Conservation (phyloP, 805 yeast genomes). For the Teunomyces aglyptinius region DNA sequence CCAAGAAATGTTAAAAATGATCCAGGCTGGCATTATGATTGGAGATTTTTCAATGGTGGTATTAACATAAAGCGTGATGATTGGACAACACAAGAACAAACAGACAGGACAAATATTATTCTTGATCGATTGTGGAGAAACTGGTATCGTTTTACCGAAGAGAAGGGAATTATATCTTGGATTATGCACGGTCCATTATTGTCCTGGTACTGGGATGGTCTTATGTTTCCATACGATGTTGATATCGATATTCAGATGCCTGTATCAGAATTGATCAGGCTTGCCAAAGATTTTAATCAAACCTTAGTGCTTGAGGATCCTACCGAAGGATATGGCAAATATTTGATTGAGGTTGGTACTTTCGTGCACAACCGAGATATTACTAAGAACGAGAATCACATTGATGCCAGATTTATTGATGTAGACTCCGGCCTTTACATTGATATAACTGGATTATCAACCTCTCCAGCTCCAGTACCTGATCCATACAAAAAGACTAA, state of each 20-base stretch:
- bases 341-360: constrained; percentile 38
- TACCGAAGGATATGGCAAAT: constrained; percentile 56
- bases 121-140: constrained; percentile 21
- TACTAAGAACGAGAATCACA: constrained; percentile 36
- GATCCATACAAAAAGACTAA: constrained; percentile 12
- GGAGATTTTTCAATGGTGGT: constrained; percentile 26
- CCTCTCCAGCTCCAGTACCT: constrained; percentile 31
- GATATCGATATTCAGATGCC: constrained; percentile 32
- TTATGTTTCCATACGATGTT: constrained; percentile 28
- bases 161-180: constrained; percentile 26
- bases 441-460: constrained; percentile 42
- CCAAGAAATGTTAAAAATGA: constrained; percentile 26
- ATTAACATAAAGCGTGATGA: constrained; percentile 17
- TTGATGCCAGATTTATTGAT: constrained; percentile 56
- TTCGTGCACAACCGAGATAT: constrained; percentile 18
- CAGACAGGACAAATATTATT: constrained; percentile 15
- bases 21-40: constrained; percentile 27
- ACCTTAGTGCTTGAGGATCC: constrained; percentile 23
- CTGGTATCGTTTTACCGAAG: constrained; percentile 27
- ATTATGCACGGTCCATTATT: constrained; percentile 28
- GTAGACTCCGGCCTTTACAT: constrained; percentile 44
- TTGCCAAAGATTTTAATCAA: constrained; percentile 22
- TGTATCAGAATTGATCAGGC: constrained; percentile 21
- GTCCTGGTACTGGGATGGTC: constrained; percentile 31
- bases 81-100: constrained; percentile 27